Evolutionary conservation across 225 moss, liverwort and hornwort genomes (phyloP), one percentile per base, ranked within the genome.

Genomic region (Pseudisothecium myosuroides): DNA sequence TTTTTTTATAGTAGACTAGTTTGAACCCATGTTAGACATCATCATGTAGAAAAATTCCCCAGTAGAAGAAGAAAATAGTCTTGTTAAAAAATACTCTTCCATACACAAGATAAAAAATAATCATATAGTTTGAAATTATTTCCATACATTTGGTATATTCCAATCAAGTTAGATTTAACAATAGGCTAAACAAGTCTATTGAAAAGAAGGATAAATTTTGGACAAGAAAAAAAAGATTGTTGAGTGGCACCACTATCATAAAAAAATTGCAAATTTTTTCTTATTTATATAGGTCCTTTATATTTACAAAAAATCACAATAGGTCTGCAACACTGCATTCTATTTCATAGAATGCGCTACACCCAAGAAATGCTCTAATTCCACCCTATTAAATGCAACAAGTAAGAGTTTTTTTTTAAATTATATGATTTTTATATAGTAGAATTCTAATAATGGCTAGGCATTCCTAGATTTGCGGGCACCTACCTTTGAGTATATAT

Each of bases 281-380:
- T 41, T 71, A 41, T 41, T 26, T 5, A 26, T 71, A 5, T 26
- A 8, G 14, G 8, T 14, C 24, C 14, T 7, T 41, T 43, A 43
- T 1, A 72, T 15, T 43, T 3, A 0, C 0, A 0, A 1, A 27
- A 43, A 9, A 26, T 72, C 2, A 72, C 27, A 26, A 27, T 16
- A 43, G 9, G 8, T 71, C 1, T 71, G 1, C 8, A 69, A 24
- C 41, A 71, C 9, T 26, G 15, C 43, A 43, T 43, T 26, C 7
- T 0, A n/a, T 12, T 41, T 2, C 39, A 12, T 39, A 2, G 26
- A 71, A 41, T 71, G 14, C 14, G 41, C 8, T 71, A 26, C 26
- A 43, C 0, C 27, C 1, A 43, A 43, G 27, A 26, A 69, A 13
- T 69, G 14, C 4, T 2, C 24, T 8, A 39, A 14, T 13, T 14